Base-by-base conservation (phyloP, 768 basidiomycete species). In the Lactarius pseudohatsudake region DNA sequence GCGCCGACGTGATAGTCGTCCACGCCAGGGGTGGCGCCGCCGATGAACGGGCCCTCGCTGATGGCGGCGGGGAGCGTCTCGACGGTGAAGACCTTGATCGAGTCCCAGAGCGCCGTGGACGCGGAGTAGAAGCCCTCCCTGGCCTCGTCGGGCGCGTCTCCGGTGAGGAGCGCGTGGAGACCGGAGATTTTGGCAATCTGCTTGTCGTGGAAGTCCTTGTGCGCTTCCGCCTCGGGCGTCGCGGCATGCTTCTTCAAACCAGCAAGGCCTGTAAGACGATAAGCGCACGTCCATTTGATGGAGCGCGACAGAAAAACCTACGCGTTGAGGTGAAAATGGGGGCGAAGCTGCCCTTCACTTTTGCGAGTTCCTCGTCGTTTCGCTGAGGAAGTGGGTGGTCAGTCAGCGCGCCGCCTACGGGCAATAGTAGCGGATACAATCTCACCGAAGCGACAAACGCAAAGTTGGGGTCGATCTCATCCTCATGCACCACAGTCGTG, bases 1-100 rank as follows among this genome's bases (percentile, higher is more conserved):
- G 78, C 82, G 7, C 68, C 81, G 50, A 86, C 74, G 73, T 85
- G 84, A 76, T 82, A 84, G 70, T 85, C 85, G 62, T 83, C 83
- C 71, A 84, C 82, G 10, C 83, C 80, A 0, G 83, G 83, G 47
- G 61, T 69, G 5, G 73, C 77, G 11, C 84, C 85, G 22, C 79
- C 81, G 43, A 84, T 75, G 75, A 85, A 86, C 5, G 79, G 79
- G 10, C 74, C 76, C 16, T 75, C 75, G 20, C 81, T 80, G 22
- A 86, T 75, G 62, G 75, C 64, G 0, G 67, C 67, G 3, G 81
- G 79, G 54, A 86, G 78, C 36, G 79, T 76, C 34, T 78, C 74
- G 40, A 75, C 68, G 58, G 81, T 72, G 74, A 81, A 82, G 53
- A 53, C 58, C 58, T 72, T 72, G 72, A 84, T 65, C 40, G 64